Evolutionary conservation across 1,284 basidiomycete species (phyloP), one percentile per base, ranked within the genome.

Genomic region (Coniferiporia weirii): DNA sequence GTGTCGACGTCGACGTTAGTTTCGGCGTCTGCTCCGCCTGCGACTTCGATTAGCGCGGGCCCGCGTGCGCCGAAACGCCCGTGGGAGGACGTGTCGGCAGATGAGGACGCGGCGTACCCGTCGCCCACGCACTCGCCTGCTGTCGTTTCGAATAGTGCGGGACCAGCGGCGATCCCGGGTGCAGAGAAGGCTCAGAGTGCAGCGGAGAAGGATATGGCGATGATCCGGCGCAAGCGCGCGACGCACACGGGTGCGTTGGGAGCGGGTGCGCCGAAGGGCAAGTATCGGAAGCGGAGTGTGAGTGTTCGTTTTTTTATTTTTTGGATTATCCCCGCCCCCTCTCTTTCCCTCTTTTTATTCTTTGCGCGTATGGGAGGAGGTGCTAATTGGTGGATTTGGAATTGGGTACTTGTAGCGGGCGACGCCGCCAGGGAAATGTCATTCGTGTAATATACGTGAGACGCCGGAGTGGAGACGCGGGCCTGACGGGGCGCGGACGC

Each of bases 401-500:
- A 3, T 64, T 66, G 60, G 69, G 70, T 73, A 64, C 66, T 72
- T 66, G 66, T 66, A 91, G 89, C 82, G 89, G 62, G 87, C 88
- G 52, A 87, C 84, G 44, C 89, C 89, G 20, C 89, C 89, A 10
- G 88, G 88, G 8, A 88, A 89, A 68, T 91, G 89, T 66, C 87
- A 90, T 70, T 89, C 89, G 32, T 91, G 89, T 69, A 88, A 89
- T 71, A 91, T 89, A 59, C 78, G 85, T 60, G 89, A 91, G 70
- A 91, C 88, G 3, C 88, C 88, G n/a, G 88, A 91, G 69, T 91
- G 88, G 88, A 72, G 88, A 54, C 80, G 89, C 36, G 88, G 88
- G 19, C 88, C 88, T 4, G 89, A 91, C 67, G 88, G 88, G 5
- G 87, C 89, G 17, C 73, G 88, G 66, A 91, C 89, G 7, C 70